Percentiles rank a stretch among this genome's conserved stretches.
phyloP scores from a whole-genome alignment of 306 rosid species.

The Biancaea sappan region DNA sequence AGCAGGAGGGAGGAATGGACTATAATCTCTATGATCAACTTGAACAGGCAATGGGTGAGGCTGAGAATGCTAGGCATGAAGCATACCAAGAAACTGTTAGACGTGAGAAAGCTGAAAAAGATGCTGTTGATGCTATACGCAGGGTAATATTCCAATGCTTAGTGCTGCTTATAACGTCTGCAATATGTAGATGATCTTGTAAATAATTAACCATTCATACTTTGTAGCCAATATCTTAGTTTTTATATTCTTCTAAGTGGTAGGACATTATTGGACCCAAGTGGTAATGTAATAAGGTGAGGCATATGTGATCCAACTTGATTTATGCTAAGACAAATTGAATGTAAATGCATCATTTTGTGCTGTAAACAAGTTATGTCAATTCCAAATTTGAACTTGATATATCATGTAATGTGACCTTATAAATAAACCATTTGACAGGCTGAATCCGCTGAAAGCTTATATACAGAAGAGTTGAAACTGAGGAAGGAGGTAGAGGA shows the following conservation, averaged over 20 bases:
- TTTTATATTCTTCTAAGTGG: not conserved
- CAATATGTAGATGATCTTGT: slow-evolving; percentile 15
- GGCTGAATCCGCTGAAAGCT: slow-evolving; percentile 56
- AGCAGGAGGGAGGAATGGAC: slow-evolving; percentile 69
- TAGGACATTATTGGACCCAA: not conserved
- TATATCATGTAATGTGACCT: not conserved
- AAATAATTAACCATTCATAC: slow-evolving; percentile 6
- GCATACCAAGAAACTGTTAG: slow-evolving; percentile 60
- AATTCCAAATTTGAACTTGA: slow-evolving; percentile 12
- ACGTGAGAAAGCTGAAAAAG: slow-evolving; percentile 76
- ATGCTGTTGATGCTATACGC: slow-evolving; percentile 59
- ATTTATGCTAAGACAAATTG: slow-evolving; percentile 8
- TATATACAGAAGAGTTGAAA: slow-evolving; percentile 55
- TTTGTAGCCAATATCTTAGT: not conserved
- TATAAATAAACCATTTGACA: slow-evolving; percentile 38
- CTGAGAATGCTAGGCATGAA: slow-evolving; percentile 59
- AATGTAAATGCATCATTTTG: not conserved
- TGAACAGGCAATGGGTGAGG: slow-evolving; percentile 65
- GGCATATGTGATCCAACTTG: not conserved
- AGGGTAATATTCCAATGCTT: slow-evolving; percentile 51
- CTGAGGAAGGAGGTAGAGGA: slow-evolving; percentile 69
- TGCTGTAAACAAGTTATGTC: not conserved
- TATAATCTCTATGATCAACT: slow-evolving; percentile 62
- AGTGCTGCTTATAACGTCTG: slow-evolving; percentile 15
- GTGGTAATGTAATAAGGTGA: slow-evolving; percentile 2